Conservation (phyloP, 352 stramenopile species). For the Plasmopara halstedii region DNA sequence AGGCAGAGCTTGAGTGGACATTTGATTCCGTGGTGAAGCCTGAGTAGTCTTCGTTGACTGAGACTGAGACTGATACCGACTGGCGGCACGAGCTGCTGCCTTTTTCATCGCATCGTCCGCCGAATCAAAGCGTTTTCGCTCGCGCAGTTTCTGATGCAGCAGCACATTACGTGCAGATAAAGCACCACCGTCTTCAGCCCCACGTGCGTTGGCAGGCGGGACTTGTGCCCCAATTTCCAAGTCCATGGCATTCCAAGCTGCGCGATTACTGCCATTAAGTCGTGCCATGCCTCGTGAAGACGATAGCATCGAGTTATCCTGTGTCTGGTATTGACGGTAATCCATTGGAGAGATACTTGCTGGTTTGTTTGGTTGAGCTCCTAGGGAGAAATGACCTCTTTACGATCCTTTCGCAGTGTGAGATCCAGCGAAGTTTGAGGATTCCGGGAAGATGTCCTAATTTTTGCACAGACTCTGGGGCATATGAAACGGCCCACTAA, state of each 20-base stretch:
- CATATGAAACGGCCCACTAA: slow-evolving; percentile 10
- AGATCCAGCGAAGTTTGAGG: slow-evolving; percentile 7
- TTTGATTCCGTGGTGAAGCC: slow-evolving; percentile 3
- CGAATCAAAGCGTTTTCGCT: slow-evolving; percentile 80
- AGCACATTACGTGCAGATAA: slow-evolving; percentile 77
- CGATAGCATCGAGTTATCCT: slow-evolving; percentile 9
- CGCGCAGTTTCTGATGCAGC: slow-evolving; percentile 57
- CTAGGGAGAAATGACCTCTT: slow-evolving; percentile 1
- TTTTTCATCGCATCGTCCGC: slow-evolving; percentile 78
- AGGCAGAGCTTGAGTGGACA: not conserved
- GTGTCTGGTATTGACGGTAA: slow-evolving; percentile 6
- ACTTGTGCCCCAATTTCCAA: slow-evolving; percentile 27
- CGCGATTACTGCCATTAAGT: slow-evolving; percentile 31
- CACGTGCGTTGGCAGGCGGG: slow-evolving; percentile 9
- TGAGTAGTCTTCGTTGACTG: not conserved
- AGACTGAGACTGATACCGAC: slow-evolving; percentile 9
- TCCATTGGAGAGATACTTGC: slow-evolving; percentile 5
- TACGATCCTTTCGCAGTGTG: slow-evolving; percentile 11
- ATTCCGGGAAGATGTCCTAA: slow-evolving; percentile 1
- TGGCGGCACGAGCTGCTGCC: slow-evolving; percentile 8
- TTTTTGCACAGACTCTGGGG: slow-evolving; percentile 2
- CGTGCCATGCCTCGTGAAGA: slow-evolving; percentile 20
- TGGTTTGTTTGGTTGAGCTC: not conserved
- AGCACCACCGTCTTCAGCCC: slow-evolving; percentile 25
- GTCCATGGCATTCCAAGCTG: slow-evolving; percentile 42